A percentile compares a stretch with the other conserved stretches of the same genome.
Evolutionary conservation across 2,329 filamentous ascomycete genomes (phyloP).

Genomic region (Paecilomyces fulvus): DNA sequence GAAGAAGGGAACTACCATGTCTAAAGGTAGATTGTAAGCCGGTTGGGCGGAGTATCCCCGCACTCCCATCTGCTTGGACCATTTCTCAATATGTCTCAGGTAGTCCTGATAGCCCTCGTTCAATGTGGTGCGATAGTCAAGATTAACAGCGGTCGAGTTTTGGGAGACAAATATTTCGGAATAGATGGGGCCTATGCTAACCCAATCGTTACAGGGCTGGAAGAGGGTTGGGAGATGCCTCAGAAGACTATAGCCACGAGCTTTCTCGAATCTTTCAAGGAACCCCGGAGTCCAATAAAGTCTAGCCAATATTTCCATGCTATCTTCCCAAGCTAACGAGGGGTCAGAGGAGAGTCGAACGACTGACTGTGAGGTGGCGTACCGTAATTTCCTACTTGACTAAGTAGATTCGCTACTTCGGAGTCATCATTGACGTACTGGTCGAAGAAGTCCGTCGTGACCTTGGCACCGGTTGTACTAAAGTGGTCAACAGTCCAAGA

Average conservation of each 20-base stretch:
- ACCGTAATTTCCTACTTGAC: constrained; percentile 22
- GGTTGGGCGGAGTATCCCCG: background rate
- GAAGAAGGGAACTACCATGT: background rate
- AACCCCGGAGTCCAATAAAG: background rate
- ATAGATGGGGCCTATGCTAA: background rate
- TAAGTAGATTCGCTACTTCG: constrained; percentile 19
- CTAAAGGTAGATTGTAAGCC: background rate
- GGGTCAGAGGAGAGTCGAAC: background rate
- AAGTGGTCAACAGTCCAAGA: constrained; percentile 31
- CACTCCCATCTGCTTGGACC: background rate
- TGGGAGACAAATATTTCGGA: background rate
- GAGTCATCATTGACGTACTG: constrained; percentile 21
- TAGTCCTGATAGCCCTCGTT: background rate
- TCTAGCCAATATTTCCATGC: background rate
- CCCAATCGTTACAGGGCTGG: background rate
- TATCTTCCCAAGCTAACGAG: background rate
- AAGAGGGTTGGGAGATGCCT: background rate
- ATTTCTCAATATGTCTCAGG: background rate
- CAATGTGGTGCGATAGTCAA: background rate
- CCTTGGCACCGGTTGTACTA: constrained; percentile 22
- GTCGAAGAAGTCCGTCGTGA: constrained; percentile 26
- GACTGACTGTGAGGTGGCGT: background rate
- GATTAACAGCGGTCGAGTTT: background rate
- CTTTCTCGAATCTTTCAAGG: background rate
- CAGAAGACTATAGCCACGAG: background rate